Conservation (phyloP, 805 yeast species). For the Ogataea kodamae region DNA sequence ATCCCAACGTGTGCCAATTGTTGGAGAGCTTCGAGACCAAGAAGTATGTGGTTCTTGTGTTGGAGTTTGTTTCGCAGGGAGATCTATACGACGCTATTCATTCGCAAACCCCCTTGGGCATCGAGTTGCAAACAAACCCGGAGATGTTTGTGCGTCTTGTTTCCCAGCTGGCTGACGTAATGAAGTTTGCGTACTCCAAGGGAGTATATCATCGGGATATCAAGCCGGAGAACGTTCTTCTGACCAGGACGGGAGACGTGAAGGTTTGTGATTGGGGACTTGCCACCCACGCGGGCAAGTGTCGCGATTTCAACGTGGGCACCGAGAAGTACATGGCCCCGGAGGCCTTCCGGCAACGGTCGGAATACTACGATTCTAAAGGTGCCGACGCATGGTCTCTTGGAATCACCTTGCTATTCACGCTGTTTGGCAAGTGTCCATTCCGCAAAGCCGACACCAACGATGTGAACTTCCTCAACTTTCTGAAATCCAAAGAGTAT, state of each 20-base stretch:
- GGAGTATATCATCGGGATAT: constrained; percentile 69
- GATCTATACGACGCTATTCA: constrained; percentile 60
- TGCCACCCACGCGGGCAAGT: constrained; percentile 38
- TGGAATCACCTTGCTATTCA: constrained; percentile 48
- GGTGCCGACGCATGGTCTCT: constrained; percentile 54
- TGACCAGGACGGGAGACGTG: constrained; percentile 47
- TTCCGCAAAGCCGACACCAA: constrained; percentile 39
- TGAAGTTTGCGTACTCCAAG: constrained; percentile 50
- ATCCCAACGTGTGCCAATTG: constrained; percentile 55
- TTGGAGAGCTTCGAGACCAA: constrained; percentile 55
- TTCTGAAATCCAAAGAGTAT: constrained; percentile 38
- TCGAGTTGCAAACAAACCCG: constrained; percentile 27
- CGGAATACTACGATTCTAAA: constrained; percentile 38
- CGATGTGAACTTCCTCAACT: constrained; percentile 44
- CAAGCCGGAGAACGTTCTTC: constrained; percentile 67
- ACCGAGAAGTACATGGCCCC: constrained; percentile 63
- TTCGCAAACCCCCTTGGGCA: constrained; percentile 27
- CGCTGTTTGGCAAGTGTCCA: constrained; percentile 51
- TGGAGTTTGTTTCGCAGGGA: constrained; percentile 66
- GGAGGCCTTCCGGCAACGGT: constrained; percentile 33
- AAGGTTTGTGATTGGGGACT: constrained; percentile 77
- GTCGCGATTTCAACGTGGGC: constrained; percentile 43
- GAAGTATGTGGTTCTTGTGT: constrained; percentile 49
- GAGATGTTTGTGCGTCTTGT: constrained; percentile 31
- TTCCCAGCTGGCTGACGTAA: constrained; percentile 49